phyloP scores from a whole-genome alignment of 2,329 filamentous ascomycete genomes.

The Septoria petroselini region DNA sequence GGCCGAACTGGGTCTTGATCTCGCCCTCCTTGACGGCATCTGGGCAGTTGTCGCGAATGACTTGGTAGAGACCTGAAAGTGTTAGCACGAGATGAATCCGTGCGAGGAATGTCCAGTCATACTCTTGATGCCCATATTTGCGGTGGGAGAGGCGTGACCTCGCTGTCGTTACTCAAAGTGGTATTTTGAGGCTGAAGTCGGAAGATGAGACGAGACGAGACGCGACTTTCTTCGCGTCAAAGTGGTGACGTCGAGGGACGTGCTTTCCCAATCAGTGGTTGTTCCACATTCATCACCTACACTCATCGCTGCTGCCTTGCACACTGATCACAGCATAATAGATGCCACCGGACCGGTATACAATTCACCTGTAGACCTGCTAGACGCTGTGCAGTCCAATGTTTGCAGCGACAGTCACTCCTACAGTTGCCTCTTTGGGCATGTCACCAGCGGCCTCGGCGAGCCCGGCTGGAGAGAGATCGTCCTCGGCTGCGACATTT shows the following conservation, averaged over 20 bases:
- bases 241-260: conserved; percentile 16
- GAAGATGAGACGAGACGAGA: not conserved
- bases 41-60: conserved; percentile 68
- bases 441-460: conserved; percentile 12
- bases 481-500: conserved; percentile 14
- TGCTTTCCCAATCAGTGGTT: not conserved
- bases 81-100: conserved; percentile 5
- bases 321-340: not conserved
- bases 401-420: not conserved
- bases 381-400: too few relatives aligned
- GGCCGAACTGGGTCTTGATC: conserved; percentile 98
- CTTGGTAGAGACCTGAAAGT: conserved; percentile 43
- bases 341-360: not conserved
- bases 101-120: conserved; percentile 11
- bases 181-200: conserved; percentile 9
- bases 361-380: too few relatives aligned
- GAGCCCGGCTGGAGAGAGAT: conserved; percentile 8
- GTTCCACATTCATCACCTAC: not conserved
- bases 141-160: conserved; percentile 8
- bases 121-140: conserved; percentile 41
- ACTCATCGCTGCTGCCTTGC: not conserved
- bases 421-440: conserved; percentile 8
- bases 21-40: conserved; percentile 93
- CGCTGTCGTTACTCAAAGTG: conserved; percentile 1
- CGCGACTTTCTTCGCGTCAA: conserved; percentile 11